These are phyloP conservation scores for Collariella sp. DNA, from an alignment of 495 filamentous ascomycete genomes.

Conservation along the genomic window DNA sequence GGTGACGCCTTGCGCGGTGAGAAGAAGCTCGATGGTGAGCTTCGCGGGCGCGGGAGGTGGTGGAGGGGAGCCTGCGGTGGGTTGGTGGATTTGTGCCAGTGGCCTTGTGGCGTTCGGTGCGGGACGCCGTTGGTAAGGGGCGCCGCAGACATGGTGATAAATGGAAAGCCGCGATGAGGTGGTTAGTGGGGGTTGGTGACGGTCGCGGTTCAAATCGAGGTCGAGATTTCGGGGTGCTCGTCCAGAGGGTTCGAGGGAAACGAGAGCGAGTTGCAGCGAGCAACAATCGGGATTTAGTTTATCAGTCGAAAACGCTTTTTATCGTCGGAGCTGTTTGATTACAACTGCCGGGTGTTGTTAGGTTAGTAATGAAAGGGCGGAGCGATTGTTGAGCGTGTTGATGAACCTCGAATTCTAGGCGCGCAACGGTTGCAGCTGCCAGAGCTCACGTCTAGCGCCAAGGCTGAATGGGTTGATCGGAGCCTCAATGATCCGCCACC, in stretches of 20 bases:
- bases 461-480: slow-evolving; percentile 5
- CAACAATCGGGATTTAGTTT: neutral
- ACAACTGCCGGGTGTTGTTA: neutral
- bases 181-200: neutral
- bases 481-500: slow-evolving; percentile 14
- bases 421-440: neutral
- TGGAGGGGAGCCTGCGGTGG: slow-evolving; percentile 28
- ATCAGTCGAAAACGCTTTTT: neutral
- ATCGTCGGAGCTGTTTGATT: neutral
- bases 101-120: slow-evolving; percentile 14
- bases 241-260: neutral
- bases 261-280: neutral
- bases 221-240: neutral
- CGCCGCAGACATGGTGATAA: slow-evolving; percentile 16
- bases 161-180: neutral
- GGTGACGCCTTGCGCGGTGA: slow-evolving; percentile 77
- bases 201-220: neutral
- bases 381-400: no score
- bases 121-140: slow-evolving; percentile 38
- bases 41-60: slow-evolving; percentile 72
- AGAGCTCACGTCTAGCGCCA: neutral
- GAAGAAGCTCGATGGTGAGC: slow-evolving; percentile 86
- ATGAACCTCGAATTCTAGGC: neutral
- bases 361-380: neutral
- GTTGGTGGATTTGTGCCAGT: slow-evolving; percentile 27